Evolutionary conservation across 225 moss, liverwort and hornwort genomes (phyloP).

Genomic region (Neckera pumila): DNA sequence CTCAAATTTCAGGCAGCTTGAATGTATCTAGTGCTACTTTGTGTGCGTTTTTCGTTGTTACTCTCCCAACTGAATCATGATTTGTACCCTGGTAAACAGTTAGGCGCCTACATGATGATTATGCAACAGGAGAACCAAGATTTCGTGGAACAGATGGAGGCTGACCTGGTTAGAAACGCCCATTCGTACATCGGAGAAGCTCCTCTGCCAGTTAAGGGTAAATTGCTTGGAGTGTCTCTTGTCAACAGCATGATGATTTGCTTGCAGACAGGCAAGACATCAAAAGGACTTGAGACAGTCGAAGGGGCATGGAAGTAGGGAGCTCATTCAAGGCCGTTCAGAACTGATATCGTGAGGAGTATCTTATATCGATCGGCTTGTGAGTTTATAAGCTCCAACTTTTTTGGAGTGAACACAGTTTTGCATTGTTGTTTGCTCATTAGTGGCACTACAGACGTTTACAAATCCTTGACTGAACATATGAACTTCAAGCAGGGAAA

Average conservation of each 20-base stretch:
- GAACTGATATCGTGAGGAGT: background rate
- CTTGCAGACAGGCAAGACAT: background rate
- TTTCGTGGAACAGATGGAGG: constrained; percentile 14
- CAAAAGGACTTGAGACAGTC: background rate
- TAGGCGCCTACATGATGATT: constrained; percentile 2
- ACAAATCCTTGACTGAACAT: background rate
- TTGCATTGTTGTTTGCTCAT: background rate
- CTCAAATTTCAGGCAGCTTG: background rate
- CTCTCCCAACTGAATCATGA: background rate
- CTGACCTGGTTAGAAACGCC: constrained; percentile 4
- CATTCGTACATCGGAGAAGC: background rate
- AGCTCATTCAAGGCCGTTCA: background rate
- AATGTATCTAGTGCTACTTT: background rate
- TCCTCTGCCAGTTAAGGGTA: constrained; percentile 4
- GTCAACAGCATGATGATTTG: background rate
- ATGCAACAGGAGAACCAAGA: constrained; percentile 4
- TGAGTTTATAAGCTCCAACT: background rate
- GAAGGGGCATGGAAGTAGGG: background rate
- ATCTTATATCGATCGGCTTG: background rate
- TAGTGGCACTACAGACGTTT: background rate
- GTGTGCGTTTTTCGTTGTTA: background rate
- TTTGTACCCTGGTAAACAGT: constrained; percentile 6
- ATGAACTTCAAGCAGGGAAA: background rate
- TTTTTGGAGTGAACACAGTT: background rate
- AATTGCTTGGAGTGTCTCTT: background rate